Evolutionary conservation across 2,329 filamentous ascomycete genomes (phyloP).

Genomic region (Exophiala dermatitidis): DNA sequence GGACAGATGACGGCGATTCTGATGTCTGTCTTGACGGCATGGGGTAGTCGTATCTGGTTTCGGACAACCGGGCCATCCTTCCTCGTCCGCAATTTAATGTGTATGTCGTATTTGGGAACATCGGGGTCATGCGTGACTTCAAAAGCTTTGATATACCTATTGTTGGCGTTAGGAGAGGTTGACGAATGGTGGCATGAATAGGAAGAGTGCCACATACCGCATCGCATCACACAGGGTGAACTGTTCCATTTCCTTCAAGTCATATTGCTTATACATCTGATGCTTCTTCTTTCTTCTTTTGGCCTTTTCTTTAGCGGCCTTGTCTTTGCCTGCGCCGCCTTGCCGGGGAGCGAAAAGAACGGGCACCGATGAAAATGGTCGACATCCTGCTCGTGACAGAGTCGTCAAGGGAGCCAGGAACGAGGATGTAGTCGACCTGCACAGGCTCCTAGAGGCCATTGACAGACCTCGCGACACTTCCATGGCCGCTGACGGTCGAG

Average conservation of each 20-base stretch:
- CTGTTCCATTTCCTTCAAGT: conserved; percentile 60
- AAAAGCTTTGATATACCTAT: conserved; percentile 78
- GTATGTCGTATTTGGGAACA: conserved; percentile 77
- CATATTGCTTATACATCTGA: conserved; percentile 56
- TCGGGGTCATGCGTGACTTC: conserved; percentile 77
- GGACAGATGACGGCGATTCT: conserved; percentile 86
- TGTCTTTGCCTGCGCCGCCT: conserved; percentile 30
- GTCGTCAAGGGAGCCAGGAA: conserved; percentile 16
- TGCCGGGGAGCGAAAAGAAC: conserved; percentile 34
- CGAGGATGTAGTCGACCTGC: conserved; percentile 18
- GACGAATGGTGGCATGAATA: not conserved
- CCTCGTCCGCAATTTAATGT: conserved; percentile 71
- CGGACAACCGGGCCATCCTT: conserved; percentile 83
- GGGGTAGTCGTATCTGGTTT: conserved; percentile 78
- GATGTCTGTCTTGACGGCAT: conserved; percentile 81
- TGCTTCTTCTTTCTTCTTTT: conserved; percentile 58
- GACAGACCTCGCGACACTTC: conserved; percentile 14
- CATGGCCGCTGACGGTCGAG: conserved; percentile 2
- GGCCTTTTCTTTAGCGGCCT: conserved; percentile 51
- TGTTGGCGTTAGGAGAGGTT: conserved; percentile 13
- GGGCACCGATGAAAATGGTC: conserved; percentile 22
- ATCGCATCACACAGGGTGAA: conserved; percentile 88
- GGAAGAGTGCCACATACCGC: conserved; percentile 47
- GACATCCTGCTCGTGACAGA: conserved; percentile 4
- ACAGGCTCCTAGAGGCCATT: conserved; percentile 13